Conservation (phyloP, 2,329 filamentous ascomycete genomes). For the Talaromyces albobiverticillius region DNA sequence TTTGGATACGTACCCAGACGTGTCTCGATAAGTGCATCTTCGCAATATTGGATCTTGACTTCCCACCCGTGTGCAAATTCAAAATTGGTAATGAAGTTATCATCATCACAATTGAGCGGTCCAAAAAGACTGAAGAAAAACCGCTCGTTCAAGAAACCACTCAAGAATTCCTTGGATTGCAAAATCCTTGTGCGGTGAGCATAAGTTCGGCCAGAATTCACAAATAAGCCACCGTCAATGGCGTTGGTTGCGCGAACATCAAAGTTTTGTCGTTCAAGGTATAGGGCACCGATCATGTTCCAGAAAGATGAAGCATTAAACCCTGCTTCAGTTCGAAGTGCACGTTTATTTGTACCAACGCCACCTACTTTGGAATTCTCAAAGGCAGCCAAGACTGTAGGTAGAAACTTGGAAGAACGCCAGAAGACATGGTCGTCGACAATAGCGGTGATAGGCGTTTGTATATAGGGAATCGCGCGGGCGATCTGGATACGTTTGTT, state of each 20-base stretch:
- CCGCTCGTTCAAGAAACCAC: conserved; percentile 48
- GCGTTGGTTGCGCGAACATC: conserved; percentile 56
- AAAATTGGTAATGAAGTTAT: conserved; percentile 61
- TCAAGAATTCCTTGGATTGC: conserved; percentile 40
- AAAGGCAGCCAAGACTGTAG: conserved; percentile 42
- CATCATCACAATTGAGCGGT: conserved; percentile 56
- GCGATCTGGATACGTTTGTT: conserved; percentile 53
- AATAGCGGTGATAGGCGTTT: conserved; percentile 45
- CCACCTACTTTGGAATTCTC: conserved; percentile 49
- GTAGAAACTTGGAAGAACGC: conserved; percentile 39
- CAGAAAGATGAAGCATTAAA: conserved; percentile 30
- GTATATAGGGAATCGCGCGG: conserved; percentile 35
- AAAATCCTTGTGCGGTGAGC: conserved; percentile 53
- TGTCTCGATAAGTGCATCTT: conserved; percentile 51
- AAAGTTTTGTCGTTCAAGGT: conserved; percentile 62
- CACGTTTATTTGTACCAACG: conserved; percentile 57
- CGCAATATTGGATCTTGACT: conserved; percentile 54
- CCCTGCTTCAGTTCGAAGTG: conserved; percentile 36
- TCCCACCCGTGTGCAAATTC: conserved; percentile 50
- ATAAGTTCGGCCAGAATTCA: conserved; percentile 57
- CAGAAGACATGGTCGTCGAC: conserved; percentile 57
- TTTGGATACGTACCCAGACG: conserved; percentile 51
- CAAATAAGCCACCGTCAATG: conserved; percentile 59
- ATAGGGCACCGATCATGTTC: conserved; percentile 59
- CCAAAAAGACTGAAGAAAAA: conserved; percentile 48